A percentile compares a stretch with the other conserved stretches of the same genome.
These are phyloP conservation scores for Lactarius sp. DNA, from an alignment of 768 basidiomycete species.

Conservation along the genomic window DNA sequence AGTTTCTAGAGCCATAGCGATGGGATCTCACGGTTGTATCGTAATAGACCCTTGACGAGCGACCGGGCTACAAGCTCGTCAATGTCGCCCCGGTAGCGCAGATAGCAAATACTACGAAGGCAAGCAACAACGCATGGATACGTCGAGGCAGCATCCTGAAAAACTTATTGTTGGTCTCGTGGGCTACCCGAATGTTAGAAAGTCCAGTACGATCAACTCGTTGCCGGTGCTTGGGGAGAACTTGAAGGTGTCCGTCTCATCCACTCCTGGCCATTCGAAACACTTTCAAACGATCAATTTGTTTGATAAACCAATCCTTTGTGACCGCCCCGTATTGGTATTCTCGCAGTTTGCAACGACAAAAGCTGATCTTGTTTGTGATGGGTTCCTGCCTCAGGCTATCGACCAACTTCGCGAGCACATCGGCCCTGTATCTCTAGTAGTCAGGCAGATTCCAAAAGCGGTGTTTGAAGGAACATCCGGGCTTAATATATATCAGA, in stretches of 20 bases:
- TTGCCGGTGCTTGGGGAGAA: conserved; percentile 70
- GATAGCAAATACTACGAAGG: not conserved
- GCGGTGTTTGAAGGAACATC: conserved; percentile 84
- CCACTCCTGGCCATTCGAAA: conserved; percentile 97
- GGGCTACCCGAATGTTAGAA: conserved; percentile 98
- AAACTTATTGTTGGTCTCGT: conserved; percentile 86
- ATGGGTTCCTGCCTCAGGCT: conserved; percentile 75
- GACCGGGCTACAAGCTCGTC: conserved; percentile 43
- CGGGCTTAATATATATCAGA: conserved; percentile 64
- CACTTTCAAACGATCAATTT: conserved; percentile 98
- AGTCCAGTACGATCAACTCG: conserved; percentile 96
- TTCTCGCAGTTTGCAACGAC: conserved; percentile 98
- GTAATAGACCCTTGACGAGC: conserved; percentile 57
- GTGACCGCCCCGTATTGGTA: conserved; percentile 96
- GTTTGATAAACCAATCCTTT: conserved; percentile 80
- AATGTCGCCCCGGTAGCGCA: not conserved
- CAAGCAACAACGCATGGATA: conserved; percentile 40
- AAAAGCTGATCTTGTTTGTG: conserved; percentile 92
- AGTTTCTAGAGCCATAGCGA: conserved; percentile 54
- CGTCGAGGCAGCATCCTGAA: conserved; percentile 49
- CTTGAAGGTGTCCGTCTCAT: conserved; percentile 97
- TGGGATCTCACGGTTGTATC: conserved; percentile 49
- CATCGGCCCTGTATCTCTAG: conserved; percentile 74
- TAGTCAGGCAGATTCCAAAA: conserved; percentile 74
- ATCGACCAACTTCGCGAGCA: conserved; percentile 97